Evolutionary conservation across 768 basidiomycete genomes (phyloP), one percentile per base, ranked within the genome.

Genomic region (Xerocomus brunneocitrinus): DNA sequence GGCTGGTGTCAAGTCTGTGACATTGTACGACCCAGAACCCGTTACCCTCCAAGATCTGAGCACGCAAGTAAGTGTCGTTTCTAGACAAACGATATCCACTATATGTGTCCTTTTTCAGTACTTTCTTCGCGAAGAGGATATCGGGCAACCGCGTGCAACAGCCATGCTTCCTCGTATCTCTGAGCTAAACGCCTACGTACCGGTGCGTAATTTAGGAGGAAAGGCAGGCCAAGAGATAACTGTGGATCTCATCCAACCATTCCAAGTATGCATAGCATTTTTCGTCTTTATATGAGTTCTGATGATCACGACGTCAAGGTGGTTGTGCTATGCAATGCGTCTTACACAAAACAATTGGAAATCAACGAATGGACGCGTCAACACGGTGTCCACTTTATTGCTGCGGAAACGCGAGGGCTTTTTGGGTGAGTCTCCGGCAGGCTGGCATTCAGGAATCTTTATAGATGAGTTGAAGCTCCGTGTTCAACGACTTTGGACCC

Each of bases 1-100:
- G 50, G 97, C 97, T 46, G 97, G 97, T 53, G 97, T 99, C 47
- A 98, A 97, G 74, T 93, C 91, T 6, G 95, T 98, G 30, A 95
- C 95, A 5, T 79, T 98, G 52, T 98, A 83, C 66, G 97, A 99
- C 71, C 95, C 95, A 8, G 88, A 93, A 60, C 88, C 82, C 10
- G 91, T 94, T 10, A 79, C 82, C 24, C 63, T 94, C n/a, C 84
- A 88, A 58, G 97, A 99, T 73, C 78, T 99, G 45, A 89, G 95
- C 65, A 88, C 93, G 4, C 95, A 97, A 73, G 94, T 89, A 60
- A 59, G 75, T 74, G 38, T 53, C 52, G 28, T 50, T 55, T 19
- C 16, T 39, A 43, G 43, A 34, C n/a, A 22, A 34, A 47, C 5
- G 6, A 4, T 14, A 19, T 47, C 32, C 32, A 38, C 56, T 42